These are phyloP conservation scores for Areca catechu DNA, from an alignment of 176 grass and related monocot genomes.

Conservation along the genomic window DNA sequence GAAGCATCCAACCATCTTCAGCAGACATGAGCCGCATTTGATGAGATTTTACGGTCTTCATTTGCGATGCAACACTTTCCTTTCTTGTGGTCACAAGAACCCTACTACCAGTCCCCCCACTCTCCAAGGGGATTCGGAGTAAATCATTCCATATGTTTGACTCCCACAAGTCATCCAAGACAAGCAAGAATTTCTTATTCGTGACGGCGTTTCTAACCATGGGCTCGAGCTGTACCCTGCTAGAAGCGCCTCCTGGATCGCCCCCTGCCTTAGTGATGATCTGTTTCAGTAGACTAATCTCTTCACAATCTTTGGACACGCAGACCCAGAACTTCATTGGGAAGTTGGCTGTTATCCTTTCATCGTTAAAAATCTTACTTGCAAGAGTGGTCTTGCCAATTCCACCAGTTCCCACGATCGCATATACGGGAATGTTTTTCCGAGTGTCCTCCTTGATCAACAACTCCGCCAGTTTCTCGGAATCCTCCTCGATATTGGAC, in stretches of 20 bases:
- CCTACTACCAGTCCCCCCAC: constrained; percentile 5
- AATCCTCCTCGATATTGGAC: constrained; percentile 12
- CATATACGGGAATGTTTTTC: neutral
- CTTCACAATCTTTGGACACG: constrained; percentile 3
- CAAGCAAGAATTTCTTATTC: constrained; percentile 17
- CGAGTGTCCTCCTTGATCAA: constrained; percentile 15
- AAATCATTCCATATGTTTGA: constrained; percentile 10
- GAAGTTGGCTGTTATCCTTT: constrained; percentile 18
- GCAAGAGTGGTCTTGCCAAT: constrained; percentile 1
- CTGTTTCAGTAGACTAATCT: constrained; percentile 13
- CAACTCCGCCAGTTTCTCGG: constrained; percentile 9
- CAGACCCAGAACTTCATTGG: constrained; percentile 22
- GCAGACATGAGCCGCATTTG: constrained; percentile 13
- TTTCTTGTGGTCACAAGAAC: constrained; percentile 31
- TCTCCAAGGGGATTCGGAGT: constrained; percentile 13
- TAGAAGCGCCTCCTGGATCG: neutral
- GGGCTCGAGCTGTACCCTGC: constrained; percentile 11
- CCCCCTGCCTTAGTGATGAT: constrained; percentile 15
- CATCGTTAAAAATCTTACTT: constrained; percentile 6
- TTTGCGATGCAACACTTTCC: constrained; percentile 10
- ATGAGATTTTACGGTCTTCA: constrained; percentile 6
- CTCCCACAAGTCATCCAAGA: constrained; percentile 27
- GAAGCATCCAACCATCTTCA: constrained; percentile 25
- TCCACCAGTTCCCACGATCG: too few relatives aligned
- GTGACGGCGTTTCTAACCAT: neutral